Evolutionary conservation across 306 rosid species (phyloP), one percentile per base, ranked within the genome.

Genomic region (Senna siamea): DNA sequence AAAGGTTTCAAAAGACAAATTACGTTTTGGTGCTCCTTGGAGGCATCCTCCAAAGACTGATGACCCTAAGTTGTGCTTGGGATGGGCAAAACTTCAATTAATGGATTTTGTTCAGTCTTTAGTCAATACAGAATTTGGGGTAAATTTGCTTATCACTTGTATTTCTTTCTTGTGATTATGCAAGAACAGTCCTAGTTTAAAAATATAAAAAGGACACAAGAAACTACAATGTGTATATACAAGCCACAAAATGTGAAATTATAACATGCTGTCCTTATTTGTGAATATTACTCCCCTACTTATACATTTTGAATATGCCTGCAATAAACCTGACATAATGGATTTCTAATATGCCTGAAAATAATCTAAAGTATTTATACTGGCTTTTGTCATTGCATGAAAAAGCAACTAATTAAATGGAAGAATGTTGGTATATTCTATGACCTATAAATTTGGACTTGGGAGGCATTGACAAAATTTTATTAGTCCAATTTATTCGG

Each of bases 11-110:
- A 83, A 90, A 76, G 98, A 92, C 62, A 80, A 19, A 82, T 79
- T 95, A 77, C 92, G 97, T 43, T 90, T 92, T 82, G 99, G 98
- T 30, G 97, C 99, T 65, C 93, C 99, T 67, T 95, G 99, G 99
- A 92, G 98, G 87, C 93, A 90, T 85, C 98, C 98, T 20, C 99
- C 99, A 37, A 72, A 79, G 2, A 75, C 67, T 57, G 86, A 80
- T 68, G 88, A 92, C 44, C 87, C 93, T 43, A 74, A 80, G 75
- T 74, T 83, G 81, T 53, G 64, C 76, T 57, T 22, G 83, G 80
- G 85, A 70, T 95, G 99, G 98, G 96, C 97, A 73, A 95, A 80
- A 85, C 83, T 90, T 83, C 99, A 92, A 68, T 78, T 95, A 82
- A 87, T 95, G 89, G 97, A 95, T 87, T 95, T 88, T 77, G 88